Evolutionary conservation across 306 rosid species (phyloP).

Genomic region (Lablab purpureus): DNA sequence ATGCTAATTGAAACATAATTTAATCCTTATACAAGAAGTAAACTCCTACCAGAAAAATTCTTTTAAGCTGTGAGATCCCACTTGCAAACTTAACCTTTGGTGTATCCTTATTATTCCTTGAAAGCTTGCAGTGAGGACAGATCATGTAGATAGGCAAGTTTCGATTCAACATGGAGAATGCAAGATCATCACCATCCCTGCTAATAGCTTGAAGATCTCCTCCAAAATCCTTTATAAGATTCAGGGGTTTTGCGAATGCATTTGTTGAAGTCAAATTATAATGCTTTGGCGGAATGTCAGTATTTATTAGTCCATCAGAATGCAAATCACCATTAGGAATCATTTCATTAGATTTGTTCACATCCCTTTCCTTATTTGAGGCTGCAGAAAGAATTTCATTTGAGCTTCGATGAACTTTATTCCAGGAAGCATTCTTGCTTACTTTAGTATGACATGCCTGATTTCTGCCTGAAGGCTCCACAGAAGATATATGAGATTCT

Average conservation of each 20-base stretch:
- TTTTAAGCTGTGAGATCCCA: constrained; percentile 87
- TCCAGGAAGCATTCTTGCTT: constrained; percentile 59
- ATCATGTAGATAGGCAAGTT: constrained; percentile 86
- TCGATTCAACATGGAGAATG: constrained; percentile 74
- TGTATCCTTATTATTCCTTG: constrained; percentile 65
- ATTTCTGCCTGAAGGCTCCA: constrained; percentile 53
- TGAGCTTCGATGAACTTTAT: constrained; percentile 63
- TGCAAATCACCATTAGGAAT: constrained; percentile 55
- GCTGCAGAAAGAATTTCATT: constrained; percentile 55
- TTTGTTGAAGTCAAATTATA: constrained; percentile 54
- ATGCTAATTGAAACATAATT: constrained; percentile 35
- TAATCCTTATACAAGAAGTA: constrained; percentile 40
- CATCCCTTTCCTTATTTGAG: constrained; percentile 60
- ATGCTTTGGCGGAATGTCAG: constrained; percentile 53
- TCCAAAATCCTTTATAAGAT: constrained; percentile 56
- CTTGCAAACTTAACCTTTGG: constrained; percentile 74
- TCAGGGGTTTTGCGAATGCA: constrained; percentile 47
- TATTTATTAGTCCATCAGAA: constrained; percentile 48
- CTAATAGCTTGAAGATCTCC: constrained; percentile 60
- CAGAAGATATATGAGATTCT: constrained; percentile 60
- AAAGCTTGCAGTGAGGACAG: constrained; percentile 86
- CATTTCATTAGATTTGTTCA: constrained; percentile 58
- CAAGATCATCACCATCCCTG: constrained; percentile 66
- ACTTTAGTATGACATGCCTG: constrained; percentile 54
- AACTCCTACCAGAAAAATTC: constrained; percentile 80